Percentiles rank a stretch among this genome's conserved stretches.
phyloP scores from a whole-genome alignment of 2,329 filamentous ascomycete species.

The Magnaporthiopsis poae region DNA sequence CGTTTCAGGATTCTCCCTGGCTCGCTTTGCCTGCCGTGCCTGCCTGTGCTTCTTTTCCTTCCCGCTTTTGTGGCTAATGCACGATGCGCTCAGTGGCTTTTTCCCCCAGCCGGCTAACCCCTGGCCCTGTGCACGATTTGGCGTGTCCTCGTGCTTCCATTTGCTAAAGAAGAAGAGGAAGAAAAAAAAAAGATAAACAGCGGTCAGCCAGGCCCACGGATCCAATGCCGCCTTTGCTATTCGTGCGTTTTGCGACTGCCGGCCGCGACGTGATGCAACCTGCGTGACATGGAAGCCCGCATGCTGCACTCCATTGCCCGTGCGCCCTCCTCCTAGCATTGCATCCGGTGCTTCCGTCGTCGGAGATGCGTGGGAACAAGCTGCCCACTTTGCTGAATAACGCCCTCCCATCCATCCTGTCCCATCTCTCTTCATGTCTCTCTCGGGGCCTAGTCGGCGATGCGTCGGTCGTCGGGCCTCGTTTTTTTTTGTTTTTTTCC shows the following conservation, averaged over 20 bases:
- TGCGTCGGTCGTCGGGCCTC: background rate
- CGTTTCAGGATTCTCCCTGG: background rate
- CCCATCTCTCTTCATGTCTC: too few relatives aligned
- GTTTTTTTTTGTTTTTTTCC: background rate
- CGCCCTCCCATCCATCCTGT: background rate
- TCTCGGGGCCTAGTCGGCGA: background rate
- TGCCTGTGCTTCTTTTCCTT: background rate
- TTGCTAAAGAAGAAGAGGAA: background rate
- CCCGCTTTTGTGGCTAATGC: background rate
- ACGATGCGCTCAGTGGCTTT: background rate
- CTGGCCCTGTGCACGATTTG: background rate
- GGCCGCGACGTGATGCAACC: too few relatives aligned
- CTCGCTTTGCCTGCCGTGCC: background rate
- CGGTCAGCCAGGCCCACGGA: background rate
- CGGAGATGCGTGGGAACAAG: too few relatives aligned
- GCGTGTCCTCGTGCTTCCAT: too few relatives aligned
- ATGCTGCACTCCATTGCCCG: background rate
- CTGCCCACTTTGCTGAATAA: background rate
- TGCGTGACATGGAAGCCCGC: too few relatives aligned
- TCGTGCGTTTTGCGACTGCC: too few relatives aligned
- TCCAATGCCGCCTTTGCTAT: background rate
- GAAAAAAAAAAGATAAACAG: background rate
- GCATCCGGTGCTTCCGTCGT: background rate
- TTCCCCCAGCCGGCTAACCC: background rate
- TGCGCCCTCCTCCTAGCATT: too few relatives aligned